Evolutionary conservation across 148 eudicot genomes (phyloP).

Genomic region (Oxyria digyna): DNA sequence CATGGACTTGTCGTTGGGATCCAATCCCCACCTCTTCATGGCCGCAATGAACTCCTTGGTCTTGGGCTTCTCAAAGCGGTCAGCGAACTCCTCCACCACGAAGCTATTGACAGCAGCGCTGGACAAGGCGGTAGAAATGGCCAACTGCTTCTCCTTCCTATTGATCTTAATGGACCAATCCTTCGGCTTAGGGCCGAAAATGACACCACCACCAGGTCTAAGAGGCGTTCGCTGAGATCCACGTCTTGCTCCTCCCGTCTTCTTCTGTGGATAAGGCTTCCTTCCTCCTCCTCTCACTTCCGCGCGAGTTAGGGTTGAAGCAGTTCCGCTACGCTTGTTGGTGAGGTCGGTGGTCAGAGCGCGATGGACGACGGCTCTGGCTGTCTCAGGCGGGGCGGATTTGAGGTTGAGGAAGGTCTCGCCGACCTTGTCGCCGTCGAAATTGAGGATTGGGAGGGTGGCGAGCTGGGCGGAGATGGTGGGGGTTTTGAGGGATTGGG

Average conservation of each 20-base stretch:
- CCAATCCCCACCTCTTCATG: slow-evolving; percentile 75
- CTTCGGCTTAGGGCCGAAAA: slow-evolving; percentile 83
- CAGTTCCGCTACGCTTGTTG: slow-evolving; percentile 82
- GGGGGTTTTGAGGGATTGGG: slow-evolving; percentile 13
- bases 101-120: slow-evolving; percentile 44
- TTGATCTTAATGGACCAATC: slow-evolving; percentile 89
- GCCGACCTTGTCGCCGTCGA: slow-evolving; percentile 60
- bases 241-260: slow-evolving; percentile 77
- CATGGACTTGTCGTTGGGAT: slow-evolving; percentile 67
- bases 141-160: slow-evolving; percentile 76
- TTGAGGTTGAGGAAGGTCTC: slow-evolving; percentile 54
- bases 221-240: slow-evolving; percentile 78
- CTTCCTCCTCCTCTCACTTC: slow-evolving; percentile 83
- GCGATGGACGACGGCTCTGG: slow-evolving; percentile 98
- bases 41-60: slow-evolving; percentile 77
- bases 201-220: slow-evolving; percentile 78
- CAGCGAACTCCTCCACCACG: slow-evolving; percentile 77
- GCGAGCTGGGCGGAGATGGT: slow-evolving; percentile 43
- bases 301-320: slow-evolving; percentile 85
- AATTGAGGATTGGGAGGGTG: slow-evolving; percentile 67
- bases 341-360: slow-evolving; percentile 66
- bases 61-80: slow-evolving; percentile 59
- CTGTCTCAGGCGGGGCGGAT: slow-evolving; percentile 68
- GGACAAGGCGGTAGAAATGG: slow-evolving; percentile 63
- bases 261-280: slow-evolving; percentile 82